These are phyloP conservation scores for Phlyctochytrium bullatum DNA, from an alignment of 192 early-diverging fungal genomes.

Conservation along the genomic window DNA sequence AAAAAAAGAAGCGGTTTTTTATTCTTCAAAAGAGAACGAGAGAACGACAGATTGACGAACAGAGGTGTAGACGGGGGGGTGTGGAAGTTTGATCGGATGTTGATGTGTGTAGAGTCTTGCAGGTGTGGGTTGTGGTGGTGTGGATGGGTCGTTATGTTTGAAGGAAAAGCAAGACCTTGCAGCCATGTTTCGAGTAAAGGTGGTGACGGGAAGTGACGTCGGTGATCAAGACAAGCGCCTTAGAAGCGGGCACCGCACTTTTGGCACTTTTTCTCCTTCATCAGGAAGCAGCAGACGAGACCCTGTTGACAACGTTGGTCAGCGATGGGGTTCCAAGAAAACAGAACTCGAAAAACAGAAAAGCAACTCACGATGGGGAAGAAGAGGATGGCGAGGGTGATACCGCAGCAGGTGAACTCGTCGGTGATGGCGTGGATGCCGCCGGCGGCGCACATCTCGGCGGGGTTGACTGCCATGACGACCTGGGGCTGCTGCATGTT, in stretches of 20 bases:
- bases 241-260: not conserved
- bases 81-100: no score
- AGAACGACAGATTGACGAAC: not conserved
- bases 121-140: no score
- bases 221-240: not conserved
- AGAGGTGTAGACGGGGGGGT: no score
- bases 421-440: not conserved
- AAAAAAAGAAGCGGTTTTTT: not conserved
- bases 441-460: constrained; percentile 1
- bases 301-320: not conserved
- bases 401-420: constrained; percentile 3
- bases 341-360: not conserved
- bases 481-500: constrained; percentile 1
- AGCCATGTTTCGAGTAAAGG: not conserved
- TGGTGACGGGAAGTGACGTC: not conserved
- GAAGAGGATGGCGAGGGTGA: not conserved
- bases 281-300: constrained; percentile 1
- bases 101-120: no score
- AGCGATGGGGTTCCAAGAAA: not conserved
- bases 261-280: not conserved
- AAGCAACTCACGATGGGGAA: constrained; percentile 1
- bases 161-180: not conserved
- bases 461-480: not conserved
- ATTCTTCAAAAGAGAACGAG: not conserved
- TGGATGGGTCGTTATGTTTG: not conserved